Evolutionary conservation across 106 monocot genomes (phyloP), one percentile per base, ranked within the genome.

Genomic region (Allium cepa): DNA sequence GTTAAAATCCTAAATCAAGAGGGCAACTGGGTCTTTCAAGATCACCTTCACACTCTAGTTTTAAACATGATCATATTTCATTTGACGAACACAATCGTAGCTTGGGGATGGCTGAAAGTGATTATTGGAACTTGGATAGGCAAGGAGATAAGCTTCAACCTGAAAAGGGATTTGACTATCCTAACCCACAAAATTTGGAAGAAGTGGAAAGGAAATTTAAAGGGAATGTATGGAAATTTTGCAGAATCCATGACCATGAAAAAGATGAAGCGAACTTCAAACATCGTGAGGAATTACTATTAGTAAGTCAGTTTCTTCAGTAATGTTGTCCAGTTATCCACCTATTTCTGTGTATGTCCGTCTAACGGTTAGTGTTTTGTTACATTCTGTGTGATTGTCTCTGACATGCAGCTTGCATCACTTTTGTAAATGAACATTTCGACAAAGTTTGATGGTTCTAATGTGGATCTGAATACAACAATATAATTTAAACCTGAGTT

Each of bases 221-320:
- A 78, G 69, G 48, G 85, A 99, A 69, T 58, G 72, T 6, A 69
- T 74, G 70, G 90, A 93, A 70, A 36, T 82, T 22, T 53, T 80
- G 52, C 53, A 80, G 71, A 73, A 71, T 71, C 11, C 85, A 76
- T 64, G 90, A 90, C 69, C 78, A 90, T 66, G 89, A 99, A 73
- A 93, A 93, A 72, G 90, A 90, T 76, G 93, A 90, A 67, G 90
- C 93, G 62, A 90, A 77, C 53, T 77, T 73, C 65, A 87, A 70
- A 72, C 87, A 99, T 71, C 82, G 85, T 22, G 93, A 99, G 99
- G 99, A n/a, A n/a, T n/a, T n/a, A n/a, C n/a, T 99, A 85, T 62
- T 48, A 62, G 64, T 11, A 36, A 36, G 36, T 36, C 36, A 4
- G 36, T 36, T 36, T 5, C 36, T 36, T 36, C 36, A 36, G 36